phyloP scores from a whole-genome alignment of 345 rosid genomes.

The Eucalyptus microcorys region DNA sequence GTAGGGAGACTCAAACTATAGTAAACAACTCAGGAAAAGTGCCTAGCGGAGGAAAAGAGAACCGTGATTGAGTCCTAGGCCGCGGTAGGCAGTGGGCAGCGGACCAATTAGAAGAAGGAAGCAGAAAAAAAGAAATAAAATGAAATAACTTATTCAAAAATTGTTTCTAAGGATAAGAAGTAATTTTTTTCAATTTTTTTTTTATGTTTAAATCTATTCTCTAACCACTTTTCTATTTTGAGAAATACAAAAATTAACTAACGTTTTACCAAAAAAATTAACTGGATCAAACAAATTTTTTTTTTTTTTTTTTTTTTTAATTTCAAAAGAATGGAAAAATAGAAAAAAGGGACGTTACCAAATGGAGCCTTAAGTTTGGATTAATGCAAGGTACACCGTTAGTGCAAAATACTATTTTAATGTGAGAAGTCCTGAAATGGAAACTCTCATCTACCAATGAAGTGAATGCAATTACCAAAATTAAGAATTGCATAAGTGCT shows the following conservation, averaged over 20 bases:
- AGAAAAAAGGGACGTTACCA: too few species aligned
- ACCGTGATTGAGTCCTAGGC: background rate
- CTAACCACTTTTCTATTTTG: too few species aligned
- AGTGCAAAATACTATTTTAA: background rate
- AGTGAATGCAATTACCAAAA: background rate
- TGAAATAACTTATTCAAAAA: too few species aligned
- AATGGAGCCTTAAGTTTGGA: background rate
- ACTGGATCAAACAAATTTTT: too few species aligned
- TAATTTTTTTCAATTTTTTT: too few species aligned
- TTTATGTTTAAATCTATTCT: too few species aligned
- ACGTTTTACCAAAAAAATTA: too few species aligned
- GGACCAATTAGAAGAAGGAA: too few species aligned
- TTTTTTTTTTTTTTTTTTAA: too few species aligned
- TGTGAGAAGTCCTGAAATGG: background rate
- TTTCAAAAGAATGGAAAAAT: too few species aligned
- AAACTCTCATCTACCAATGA: background rate
- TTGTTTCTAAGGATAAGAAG: rapidly evolving
- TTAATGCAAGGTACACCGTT: background rate
- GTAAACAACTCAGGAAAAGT: background rate
- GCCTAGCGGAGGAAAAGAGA: background rate
- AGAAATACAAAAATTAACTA: too few species aligned
- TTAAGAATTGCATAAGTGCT: background rate
- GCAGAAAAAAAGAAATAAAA: too few species aligned
- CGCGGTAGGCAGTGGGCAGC: rapidly evolving
- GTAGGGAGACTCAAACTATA: background rate